A percentile compares a stretch with the other conserved stretches of the same genome.
Conservation (phyloP, 2,329 filamentous ascomycete genomes). For the Diplodia seriata region DNA sequence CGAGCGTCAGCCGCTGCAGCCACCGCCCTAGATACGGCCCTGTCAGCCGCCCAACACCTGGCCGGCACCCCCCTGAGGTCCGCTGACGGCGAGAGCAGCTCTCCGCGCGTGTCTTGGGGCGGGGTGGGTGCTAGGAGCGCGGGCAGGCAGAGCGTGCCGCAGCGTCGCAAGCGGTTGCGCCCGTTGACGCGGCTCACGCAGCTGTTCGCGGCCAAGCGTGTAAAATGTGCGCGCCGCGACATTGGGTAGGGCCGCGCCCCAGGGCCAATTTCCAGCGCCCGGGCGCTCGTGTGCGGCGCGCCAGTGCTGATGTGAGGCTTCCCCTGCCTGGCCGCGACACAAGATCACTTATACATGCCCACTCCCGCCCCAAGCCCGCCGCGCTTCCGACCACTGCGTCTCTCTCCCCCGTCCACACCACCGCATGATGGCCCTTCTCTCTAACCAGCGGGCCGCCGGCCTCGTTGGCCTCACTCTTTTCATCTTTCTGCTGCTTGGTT, state of each 20-base stretch:
- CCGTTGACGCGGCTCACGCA: constrained; percentile 23
- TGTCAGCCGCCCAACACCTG: constrained; percentile 15
- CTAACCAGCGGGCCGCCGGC: constrained; percentile 31
- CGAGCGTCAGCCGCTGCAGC: constrained; percentile 7
- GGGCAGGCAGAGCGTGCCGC: not conserved
- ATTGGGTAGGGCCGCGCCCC: constrained; percentile 24
- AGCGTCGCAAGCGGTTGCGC: constrained; percentile 21
- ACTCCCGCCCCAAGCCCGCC: constrained; percentile 32
- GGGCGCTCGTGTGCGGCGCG: constrained; percentile 21
- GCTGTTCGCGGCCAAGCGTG: constrained; percentile 24
- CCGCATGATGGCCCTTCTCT: constrained; percentile 29
- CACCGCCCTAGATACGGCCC: constrained; percentile 22
- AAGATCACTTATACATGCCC: constrained; percentile 34
- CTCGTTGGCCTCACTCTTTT: constrained; percentile 32
- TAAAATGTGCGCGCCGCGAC: constrained; percentile 26
- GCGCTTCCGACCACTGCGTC: constrained; percentile 14
- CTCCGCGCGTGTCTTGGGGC: not conserved
- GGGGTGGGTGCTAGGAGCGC: not conserved
- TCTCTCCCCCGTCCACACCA: not conserved
- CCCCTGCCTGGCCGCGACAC: constrained; percentile 16
- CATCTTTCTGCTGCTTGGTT: constrained; percentile 32
- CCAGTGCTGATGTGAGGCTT: constrained; percentile 28
- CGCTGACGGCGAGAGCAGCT: constrained; percentile 5
- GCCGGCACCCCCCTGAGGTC: not conserved
- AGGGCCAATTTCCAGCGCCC: constrained; percentile 15